Percentiles rank a stretch among this genome's conserved stretches.
These are phyloP conservation scores for Mycena filopes DNA, from an alignment of 768 basidiomycete genomes.

Conservation along the genomic window DNA sequence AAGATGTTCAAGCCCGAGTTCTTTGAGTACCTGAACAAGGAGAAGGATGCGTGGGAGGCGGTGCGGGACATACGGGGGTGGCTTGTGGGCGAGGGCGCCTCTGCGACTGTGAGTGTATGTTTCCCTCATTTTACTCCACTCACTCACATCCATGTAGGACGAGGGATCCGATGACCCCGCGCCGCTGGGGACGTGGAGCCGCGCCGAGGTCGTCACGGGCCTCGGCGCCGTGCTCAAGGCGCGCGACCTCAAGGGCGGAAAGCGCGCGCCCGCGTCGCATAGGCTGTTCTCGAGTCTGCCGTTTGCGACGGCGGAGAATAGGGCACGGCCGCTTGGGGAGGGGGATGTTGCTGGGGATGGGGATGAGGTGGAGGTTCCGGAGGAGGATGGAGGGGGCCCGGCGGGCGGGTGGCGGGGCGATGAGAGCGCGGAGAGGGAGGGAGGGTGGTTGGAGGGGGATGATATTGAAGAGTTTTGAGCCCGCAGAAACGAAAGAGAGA, in stretches of 20 bases:
- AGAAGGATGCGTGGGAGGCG: conserved; percentile 69
- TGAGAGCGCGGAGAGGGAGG: conserved; percentile 47
- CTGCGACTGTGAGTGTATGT: conserved; percentile 17
- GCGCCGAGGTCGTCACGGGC: conserved; percentile 61
- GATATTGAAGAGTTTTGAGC: conserved; percentile 44
- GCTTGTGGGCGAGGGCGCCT: conserved; percentile 53
- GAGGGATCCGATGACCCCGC: conserved; percentile 15
- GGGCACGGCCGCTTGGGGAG: conserved; percentile 47
- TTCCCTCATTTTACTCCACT: too few species aligned
- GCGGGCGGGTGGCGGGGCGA: conserved; percentile 33
- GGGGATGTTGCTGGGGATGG: conserved; percentile 40
- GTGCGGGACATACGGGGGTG: conserved; percentile 68
- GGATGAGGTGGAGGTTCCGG: conserved; percentile 18
- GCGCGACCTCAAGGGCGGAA: conserved; percentile 42
- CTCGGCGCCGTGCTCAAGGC: conserved; percentile 70
- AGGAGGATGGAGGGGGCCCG: conserved; percentile 25
- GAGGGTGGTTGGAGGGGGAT: conserved; percentile 42
- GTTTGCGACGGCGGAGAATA: conserved; percentile 52
- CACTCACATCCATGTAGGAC: conserved; percentile 10
- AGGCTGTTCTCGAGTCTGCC: conserved; percentile 62
- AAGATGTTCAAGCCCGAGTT: conserved; percentile 89
- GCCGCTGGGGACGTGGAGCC: conserved; percentile 53
- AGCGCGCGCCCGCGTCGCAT: conserved; percentile 49
- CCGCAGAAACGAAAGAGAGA: too few species aligned
- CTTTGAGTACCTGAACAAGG: conserved; percentile 71